Conservation (phyloP, 2,329 filamentous ascomycete genomes). For the Alternaria sp. region DNA sequence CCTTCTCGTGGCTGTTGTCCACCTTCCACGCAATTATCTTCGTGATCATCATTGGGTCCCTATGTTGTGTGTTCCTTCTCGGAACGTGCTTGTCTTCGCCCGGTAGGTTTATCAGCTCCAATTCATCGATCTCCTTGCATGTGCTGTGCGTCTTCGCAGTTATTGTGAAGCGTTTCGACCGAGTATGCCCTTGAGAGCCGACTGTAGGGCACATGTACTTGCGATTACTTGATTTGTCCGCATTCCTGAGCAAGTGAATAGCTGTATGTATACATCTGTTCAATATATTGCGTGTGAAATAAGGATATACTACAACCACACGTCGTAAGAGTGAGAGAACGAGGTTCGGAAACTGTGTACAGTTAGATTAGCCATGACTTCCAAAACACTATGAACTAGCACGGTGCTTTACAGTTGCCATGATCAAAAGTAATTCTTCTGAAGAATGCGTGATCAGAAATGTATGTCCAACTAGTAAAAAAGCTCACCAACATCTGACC, state of each 20-base stretch:
- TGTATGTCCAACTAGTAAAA: not conserved
- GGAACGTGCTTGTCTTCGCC: not conserved
- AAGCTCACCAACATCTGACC: slow-evolving; percentile 8
- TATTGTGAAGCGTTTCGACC: slow-evolving; percentile 7
- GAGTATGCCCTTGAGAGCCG: slow-evolving; percentile 6
- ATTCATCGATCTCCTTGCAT: slow-evolving; percentile 1
- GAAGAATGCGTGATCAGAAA: not conserved
- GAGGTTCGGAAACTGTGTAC: too few relatives aligned
- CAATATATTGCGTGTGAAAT: too few relatives aligned
- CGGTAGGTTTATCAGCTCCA: not conserved
- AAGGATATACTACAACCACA: too few relatives aligned
- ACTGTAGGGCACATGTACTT: slow-evolving; percentile 7
- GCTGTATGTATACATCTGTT: too few relatives aligned
- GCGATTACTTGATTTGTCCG: slow-evolving; percentile 12
- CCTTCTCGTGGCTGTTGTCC: slow-evolving; percentile 1
- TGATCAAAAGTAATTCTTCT: slow-evolving; percentile 15
- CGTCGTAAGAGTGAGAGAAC: too few relatives aligned
- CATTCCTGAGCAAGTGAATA: not conserved
- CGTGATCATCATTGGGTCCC: slow-evolving; percentile 8
- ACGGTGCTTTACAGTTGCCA: slow-evolving; percentile 11
- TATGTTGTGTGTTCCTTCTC: not conserved
- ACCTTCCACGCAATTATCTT: slow-evolving; percentile 17
- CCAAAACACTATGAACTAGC: too few relatives aligned
- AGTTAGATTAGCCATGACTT: too few relatives aligned
- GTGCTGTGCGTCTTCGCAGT: not conserved